These are phyloP conservation scores for Aureobasidium sp. DNA, from an alignment of 2,329 filamentous ascomycete genomes.

Conservation along the genomic window DNA sequence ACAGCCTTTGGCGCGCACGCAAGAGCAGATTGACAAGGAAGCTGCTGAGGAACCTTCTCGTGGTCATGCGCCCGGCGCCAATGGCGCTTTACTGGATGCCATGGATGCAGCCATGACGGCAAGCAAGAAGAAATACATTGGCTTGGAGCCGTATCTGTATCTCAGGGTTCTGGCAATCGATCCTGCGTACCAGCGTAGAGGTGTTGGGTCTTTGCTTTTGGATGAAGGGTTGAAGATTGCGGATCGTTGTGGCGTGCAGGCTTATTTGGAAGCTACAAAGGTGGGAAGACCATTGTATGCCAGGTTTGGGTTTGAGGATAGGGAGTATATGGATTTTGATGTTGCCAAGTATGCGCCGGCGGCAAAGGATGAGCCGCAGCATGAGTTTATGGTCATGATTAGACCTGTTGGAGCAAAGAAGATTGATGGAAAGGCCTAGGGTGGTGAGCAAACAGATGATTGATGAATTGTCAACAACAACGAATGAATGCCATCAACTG, in stretches of 20 bases:
- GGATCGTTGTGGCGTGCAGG: constrained; percentile 30
- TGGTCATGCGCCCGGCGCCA: constrained; percentile 17
- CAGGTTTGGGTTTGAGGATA: constrained; percentile 25
- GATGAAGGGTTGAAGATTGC: constrained; percentile 33
- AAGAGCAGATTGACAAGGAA: constrained; percentile 20
- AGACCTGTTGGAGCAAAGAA: not conserved
- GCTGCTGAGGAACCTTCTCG: constrained; percentile 16
- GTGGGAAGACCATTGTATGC: constrained; percentile 33
- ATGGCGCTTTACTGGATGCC: constrained; percentile 17
- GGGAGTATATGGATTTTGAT: constrained; percentile 18
- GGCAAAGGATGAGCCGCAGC: constrained; percentile 15
- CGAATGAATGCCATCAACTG: not conserved
- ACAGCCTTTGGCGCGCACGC: constrained; percentile 20
- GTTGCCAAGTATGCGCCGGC: constrained; percentile 3
- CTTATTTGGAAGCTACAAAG: constrained; percentile 34
- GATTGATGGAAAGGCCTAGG: not conserved
- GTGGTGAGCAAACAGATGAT: not conserved
- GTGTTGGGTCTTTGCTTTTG: constrained; percentile 31
- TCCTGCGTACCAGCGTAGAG: constrained; percentile 33
- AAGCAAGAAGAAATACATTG: constrained; percentile 21
- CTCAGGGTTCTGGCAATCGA: constrained; percentile 29
- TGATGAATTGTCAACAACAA: not conserved
- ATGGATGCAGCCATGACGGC: constrained; percentile 18
- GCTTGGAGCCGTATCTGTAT: constrained; percentile 21
- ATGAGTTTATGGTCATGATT: constrained; percentile 6